Conservation (phyloP, 2,329 filamentous ascomycete genomes). For the Arthrocladium fulminans region DNA sequence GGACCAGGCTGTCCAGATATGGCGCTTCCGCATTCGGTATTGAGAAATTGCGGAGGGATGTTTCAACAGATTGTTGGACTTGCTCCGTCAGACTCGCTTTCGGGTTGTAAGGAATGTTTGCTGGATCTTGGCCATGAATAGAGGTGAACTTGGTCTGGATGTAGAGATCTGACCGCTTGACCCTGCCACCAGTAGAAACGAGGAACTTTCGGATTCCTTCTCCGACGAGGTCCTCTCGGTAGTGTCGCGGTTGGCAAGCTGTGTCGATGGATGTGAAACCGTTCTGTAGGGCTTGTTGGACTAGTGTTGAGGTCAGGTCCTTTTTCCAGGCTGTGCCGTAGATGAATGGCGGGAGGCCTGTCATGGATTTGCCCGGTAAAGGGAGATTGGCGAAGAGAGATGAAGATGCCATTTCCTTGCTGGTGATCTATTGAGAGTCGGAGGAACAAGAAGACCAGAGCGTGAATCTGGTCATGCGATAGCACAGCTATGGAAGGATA, state of each 20-base stretch:
- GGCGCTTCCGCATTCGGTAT: slow-evolving; percentile 26
- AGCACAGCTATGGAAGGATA: too few species aligned
- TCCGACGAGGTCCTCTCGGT: slow-evolving; percentile 63
- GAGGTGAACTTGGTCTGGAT: slow-evolving; percentile 80
- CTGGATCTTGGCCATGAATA: slow-evolving; percentile 51
- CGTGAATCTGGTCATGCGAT: too few species aligned
- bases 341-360: slow-evolving; percentile 40
- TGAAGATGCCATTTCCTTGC: background rate
- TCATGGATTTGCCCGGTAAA: slow-evolving; percentile 7
- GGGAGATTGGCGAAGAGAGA: slow-evolving; percentile 5
- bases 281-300: slow-evolving; percentile 56
- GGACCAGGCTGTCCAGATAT: slow-evolving; percentile 51
- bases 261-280: slow-evolving; percentile 68
- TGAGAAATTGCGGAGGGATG: slow-evolving; percentile 51
- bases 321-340: slow-evolving; percentile 88
- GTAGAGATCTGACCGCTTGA: slow-evolving; percentile 54
- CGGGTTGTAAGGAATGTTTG: slow-evolving; percentile 55
- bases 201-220: slow-evolving; percentile 49
- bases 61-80: slow-evolving; percentile 57
- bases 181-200: slow-evolving; percentile 51
- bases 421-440: too few species aligned
- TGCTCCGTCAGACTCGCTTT: slow-evolving; percentile 52
- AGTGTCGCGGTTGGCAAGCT: slow-evolving; percentile 69
- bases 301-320: slow-evolving; percentile 55
- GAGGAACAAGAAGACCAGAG: too few species aligned